Evolutionary conservation across 495 filamentous ascomycete genomes (phyloP), one percentile per base, ranked within the genome.

Genomic region (Cenococcum geophilum): DNA sequence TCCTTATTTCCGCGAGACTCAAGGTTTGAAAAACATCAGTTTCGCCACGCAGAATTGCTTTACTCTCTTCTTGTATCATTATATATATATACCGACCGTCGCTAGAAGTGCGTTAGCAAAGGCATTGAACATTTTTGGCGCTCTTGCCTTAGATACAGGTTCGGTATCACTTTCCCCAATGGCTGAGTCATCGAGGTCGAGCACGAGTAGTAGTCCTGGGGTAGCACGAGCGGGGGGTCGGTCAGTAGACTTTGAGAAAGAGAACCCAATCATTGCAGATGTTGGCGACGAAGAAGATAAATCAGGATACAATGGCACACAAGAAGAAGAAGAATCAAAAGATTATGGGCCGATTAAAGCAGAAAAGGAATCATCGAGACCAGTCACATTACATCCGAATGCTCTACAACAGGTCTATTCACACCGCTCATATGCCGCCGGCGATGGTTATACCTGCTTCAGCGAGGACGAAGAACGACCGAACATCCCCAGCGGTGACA

Each of bases 371-470:
- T 14, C 12, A 11, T 42, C 50, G 16, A 50, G 34, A 23, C 47
- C 12, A 16, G n/a, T 9, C n/a, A 27, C 35, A 25, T 56, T 56
- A 12, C 64, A 45, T 27, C n/a, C 59, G 10, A 61, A 64, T 40
- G 61, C 60, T 37, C 48, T 63, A 47, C 65, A 49, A 5, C 59
- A 55, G 23, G 53, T 60, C 9, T 0, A 59, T 14, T 64, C 61
- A 21, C 66, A 68, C 25, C 61, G 58, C 14, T 70, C 68, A n/a
- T 59, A 64, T 22, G 65, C 57, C 16, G 65, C 58, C 0, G 56
- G 50, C 5, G 65, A 70, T 55, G 68, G 68, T 16, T 67, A 68
- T 58, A 67, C 64, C 20, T 57, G 34, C 55, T 67, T 70, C 59
- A 55, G n/a, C 16, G 60, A 61, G 4, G 57, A 69, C n/a, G 64